phyloP scores from a whole-genome alignment of 768 basidiomycete species.

The Calocera viscosa region DNA sequence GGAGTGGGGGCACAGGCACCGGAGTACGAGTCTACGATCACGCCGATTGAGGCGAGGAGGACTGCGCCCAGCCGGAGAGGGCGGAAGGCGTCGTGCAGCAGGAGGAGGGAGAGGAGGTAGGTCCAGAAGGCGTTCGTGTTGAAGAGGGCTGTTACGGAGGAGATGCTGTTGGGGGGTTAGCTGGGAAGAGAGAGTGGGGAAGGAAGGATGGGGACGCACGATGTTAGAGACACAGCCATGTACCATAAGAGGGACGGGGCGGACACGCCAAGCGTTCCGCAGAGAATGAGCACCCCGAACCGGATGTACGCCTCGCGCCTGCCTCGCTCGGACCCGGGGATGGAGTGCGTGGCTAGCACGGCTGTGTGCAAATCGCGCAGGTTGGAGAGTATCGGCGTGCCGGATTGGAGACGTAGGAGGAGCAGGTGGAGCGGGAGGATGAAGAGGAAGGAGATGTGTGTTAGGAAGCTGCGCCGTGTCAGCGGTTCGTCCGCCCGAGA shows the following conservation, averaged over 20 bases:
- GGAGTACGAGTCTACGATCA: slow-evolving; percentile 73
- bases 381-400: slow-evolving; percentile 24
- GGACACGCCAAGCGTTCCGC: slow-evolving; percentile 47
- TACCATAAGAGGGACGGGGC: slow-evolving; percentile 66
- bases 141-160: slow-evolving; percentile 73
- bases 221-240: slow-evolving; percentile 49
- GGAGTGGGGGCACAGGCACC: slow-evolving; percentile 23
- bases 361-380: background rate
- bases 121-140: slow-evolving; percentile 87
- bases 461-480: slow-evolving; percentile 50
- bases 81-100: slow-evolving; percentile 38
- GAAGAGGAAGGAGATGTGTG: slow-evolving; percentile 67
- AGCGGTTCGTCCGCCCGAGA: background rate
- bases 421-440: slow-evolving; percentile 74
- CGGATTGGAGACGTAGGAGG: slow-evolving; percentile 46
- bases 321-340: background rate
- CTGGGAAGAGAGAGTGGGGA: background rate
- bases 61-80: slow-evolving; percentile 56
- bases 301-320: background rate
- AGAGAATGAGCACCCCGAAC: slow-evolving; percentile 27
- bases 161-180: slow-evolving; percentile 30
- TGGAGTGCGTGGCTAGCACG: slow-evolving; percentile 5
- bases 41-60: slow-evolving; percentile 65
- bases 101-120: slow-evolving; percentile 62
- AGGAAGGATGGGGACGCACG: slow-evolving; percentile 39